These are phyloP conservation scores for Nothophaeocryptopus gaeumannii DNA, from an alignment of 2,329 filamentous ascomycete genomes.

Conservation along the genomic window DNA sequence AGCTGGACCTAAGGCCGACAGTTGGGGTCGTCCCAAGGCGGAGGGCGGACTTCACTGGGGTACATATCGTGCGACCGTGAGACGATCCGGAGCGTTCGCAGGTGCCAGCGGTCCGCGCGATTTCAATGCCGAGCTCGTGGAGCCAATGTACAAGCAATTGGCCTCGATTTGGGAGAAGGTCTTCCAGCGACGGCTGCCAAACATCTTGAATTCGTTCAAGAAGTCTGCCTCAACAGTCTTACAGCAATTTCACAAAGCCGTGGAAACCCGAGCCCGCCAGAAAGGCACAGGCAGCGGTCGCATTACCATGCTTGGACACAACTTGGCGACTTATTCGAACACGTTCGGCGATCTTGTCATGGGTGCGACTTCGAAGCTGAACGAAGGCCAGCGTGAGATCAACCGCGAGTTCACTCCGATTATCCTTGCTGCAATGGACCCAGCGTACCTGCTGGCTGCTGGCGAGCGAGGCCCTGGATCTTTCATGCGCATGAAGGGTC, in stretches of 20 bases:
- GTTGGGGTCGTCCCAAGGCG: slow-evolving; percentile 39
- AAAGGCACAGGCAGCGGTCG: slow-evolving; percentile 42
- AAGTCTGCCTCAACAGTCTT: slow-evolving; percentile 35
- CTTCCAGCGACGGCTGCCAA: slow-evolving; percentile 45
- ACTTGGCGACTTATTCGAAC: slow-evolving; percentile 44
- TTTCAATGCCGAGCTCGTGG: slow-evolving; percentile 41
- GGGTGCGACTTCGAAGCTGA: slow-evolving; percentile 40
- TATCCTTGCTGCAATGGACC: slow-evolving; percentile 46
- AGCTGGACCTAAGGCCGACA: slow-evolving; percentile 34
- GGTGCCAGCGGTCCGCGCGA: slow-evolving; percentile 40
- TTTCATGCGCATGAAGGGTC: slow-evolving; percentile 52
- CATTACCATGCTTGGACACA: slow-evolving; percentile 40
- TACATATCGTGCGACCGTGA: slow-evolving; percentile 58
- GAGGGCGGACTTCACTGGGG: slow-evolving; percentile 50
- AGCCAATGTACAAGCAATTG: slow-evolving; percentile 41
- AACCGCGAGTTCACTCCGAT: slow-evolving; percentile 55
- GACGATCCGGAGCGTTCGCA: slow-evolving; percentile 49
- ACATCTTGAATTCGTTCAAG: slow-evolving; percentile 40
- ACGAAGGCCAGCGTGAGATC: slow-evolving; percentile 49
- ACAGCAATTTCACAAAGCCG: slow-evolving; percentile 42
- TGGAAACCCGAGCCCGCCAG: slow-evolving; percentile 40
- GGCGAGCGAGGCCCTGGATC: slow-evolving; percentile 47
- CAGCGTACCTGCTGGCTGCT: slow-evolving; percentile 47
- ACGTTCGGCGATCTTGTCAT: slow-evolving; percentile 40
- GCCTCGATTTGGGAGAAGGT: slow-evolving; percentile 43